phyloP scores from a whole-genome alignment of 495 filamentous ascomycete genomes.

The Aspergillus carlsbadensis region DNA sequence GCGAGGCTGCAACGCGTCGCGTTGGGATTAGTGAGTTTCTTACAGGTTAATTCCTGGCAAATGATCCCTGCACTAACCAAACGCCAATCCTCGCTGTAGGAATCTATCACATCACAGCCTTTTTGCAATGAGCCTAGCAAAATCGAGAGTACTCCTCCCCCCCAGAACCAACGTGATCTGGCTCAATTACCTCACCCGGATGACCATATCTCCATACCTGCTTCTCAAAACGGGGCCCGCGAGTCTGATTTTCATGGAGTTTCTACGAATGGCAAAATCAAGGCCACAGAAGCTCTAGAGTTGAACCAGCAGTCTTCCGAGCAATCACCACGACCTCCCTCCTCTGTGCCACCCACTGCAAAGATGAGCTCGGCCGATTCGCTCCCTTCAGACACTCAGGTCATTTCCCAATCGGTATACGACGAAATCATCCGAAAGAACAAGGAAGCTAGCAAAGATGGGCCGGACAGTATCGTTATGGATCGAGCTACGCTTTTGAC shows the following conservation, averaged over 20 bases:
- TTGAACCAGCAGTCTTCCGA: slow-evolving; percentile 6
- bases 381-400: slow-evolving; percentile 50
- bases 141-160: slow-evolving; percentile 6
- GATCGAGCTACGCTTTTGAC: slow-evolving; percentile 40
- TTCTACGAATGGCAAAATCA: background rate
- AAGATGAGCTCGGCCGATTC: slow-evolving; percentile 38
- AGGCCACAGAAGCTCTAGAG: slow-evolving; percentile 21
- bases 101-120: slow-evolving; percentile 33
- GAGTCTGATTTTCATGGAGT: slow-evolving; percentile 8
- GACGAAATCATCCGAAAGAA: slow-evolving; percentile 44
- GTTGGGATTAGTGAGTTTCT: slow-evolving; percentile 43
- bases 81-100: slow-evolving; percentile 28
- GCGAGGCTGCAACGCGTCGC: slow-evolving; percentile 49
- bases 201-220: background rate
- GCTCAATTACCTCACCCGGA: background rate
- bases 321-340: background rate
- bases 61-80: slow-evolving; percentile 30
- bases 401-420: slow-evolving; percentile 52
- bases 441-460: slow-evolving; percentile 28
- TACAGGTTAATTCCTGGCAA: slow-evolving; percentile 25
- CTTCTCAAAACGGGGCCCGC: slow-evolving; percentile 1
- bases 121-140: slow-evolving; percentile 9
- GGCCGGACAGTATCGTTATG: slow-evolving; percentile 18
- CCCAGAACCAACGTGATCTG: background rate
- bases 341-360: slow-evolving; percentile 12